Conservation (phyloP, 805 yeast species). For the Monosporozyma solicola region DNA sequence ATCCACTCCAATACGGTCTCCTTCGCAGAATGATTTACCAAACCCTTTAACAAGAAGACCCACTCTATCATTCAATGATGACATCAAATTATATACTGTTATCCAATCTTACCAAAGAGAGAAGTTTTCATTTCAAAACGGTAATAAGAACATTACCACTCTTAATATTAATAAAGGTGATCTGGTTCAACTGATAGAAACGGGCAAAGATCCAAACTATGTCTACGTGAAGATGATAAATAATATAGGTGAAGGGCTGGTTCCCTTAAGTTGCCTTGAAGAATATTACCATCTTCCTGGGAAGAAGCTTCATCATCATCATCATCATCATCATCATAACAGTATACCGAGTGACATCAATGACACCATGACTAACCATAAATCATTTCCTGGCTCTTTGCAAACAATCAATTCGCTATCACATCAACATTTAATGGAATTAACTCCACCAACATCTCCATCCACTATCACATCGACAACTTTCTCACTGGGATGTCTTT, state of each 20-base stretch:
- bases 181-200: slow-evolving; percentile 12
- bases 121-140: too few species aligned
- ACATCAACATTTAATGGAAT: slow-evolving; percentile 2
- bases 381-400: neutral
- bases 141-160: neutral
- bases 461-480: slow-evolving; percentile 11
- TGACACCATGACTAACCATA: neutral
- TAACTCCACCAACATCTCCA: slow-evolving; percentile 18
- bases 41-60: neutral
- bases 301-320: neutral
- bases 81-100: slow-evolving; percentile 4
- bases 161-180: slow-evolving; percentile 5
- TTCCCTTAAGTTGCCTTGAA: slow-evolving; percentile 7
- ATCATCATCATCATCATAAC: too few species aligned
- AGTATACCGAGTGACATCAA: neutral
- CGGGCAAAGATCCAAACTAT: slow-evolving; percentile 3
- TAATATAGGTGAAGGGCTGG: slow-evolving; percentile 10
- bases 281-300: slow-evolving; percentile 7
- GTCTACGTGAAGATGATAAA: slow-evolving; percentile 10
- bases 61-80: neutral
- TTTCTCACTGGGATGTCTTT: slow-evolving; percentile 10
- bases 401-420: neutral
- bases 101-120: slow-evolving; percentile 2
- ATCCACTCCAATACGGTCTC: neutral
- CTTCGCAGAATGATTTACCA: neutral